phyloP scores from a whole-genome alignment of 1,139 yeast genomes.

The Spencermartinsiella ligniputridi region DNA sequence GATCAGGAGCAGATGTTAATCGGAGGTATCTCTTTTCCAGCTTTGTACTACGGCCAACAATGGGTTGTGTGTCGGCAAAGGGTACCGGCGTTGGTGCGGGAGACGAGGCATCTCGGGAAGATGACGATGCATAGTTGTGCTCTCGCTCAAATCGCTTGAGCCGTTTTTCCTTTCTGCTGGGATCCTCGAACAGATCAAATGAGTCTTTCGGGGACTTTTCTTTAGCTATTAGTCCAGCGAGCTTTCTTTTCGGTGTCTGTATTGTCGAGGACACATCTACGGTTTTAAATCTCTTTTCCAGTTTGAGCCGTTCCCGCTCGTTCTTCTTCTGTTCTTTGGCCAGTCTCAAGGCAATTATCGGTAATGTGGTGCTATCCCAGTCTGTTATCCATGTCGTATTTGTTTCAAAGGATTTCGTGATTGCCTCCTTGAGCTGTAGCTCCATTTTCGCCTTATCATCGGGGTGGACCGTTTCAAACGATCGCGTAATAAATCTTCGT shows the following conservation, averaged over 20 bases:
- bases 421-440: constrained; percentile 43
- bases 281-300: constrained; percentile 11
- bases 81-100: constrained; percentile 6
- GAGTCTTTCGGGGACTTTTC: background rate
- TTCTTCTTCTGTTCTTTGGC: constrained; percentile 7
- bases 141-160: constrained; percentile 48
- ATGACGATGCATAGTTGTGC: constrained; percentile 7
- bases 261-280: constrained; percentile 5
- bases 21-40: constrained; percentile 78
- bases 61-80: constrained; percentile 14
- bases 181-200: background rate
- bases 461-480: constrained; percentile 40
- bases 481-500: constrained; percentile 44
- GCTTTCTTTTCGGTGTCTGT: background rate
- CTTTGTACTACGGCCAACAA: constrained; percentile 57
- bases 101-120: background rate
- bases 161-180: constrained; percentile 32
- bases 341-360: constrained; percentile 39
- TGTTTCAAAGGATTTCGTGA: constrained; percentile 47
- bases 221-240: background rate
- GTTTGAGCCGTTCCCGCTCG: constrained; percentile 5
- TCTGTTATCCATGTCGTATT: constrained; percentile 50
- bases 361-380: constrained; percentile 57
- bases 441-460: constrained; percentile 37
- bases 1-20: constrained; percentile 89